A percentile compares a stretch with the other conserved stretches of the same genome.
Conservation (phyloP, 805 yeast genomes). For the Candida coquimbonensis region DNA sequence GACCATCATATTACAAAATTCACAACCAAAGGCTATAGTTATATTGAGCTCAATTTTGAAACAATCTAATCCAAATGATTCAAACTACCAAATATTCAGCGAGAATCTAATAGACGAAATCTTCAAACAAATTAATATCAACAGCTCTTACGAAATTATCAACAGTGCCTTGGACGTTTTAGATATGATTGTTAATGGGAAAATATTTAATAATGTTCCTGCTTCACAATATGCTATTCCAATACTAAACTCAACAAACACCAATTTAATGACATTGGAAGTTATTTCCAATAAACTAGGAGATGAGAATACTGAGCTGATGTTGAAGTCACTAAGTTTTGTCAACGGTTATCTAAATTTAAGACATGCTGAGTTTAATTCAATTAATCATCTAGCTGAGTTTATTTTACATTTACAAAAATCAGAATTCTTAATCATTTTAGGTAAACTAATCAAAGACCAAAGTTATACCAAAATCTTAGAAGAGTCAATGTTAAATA, state of each 20-base stretch:
- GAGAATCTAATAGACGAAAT: conserved; percentile 33
- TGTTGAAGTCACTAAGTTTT: conserved; percentile 15
- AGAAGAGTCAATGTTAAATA: conserved; percentile 7
- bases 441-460: conserved; percentile 35
- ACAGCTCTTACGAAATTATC: conserved; percentile 31
- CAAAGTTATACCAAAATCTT: conserved; percentile 13
- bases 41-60: conserved; percentile 48
- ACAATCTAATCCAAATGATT: conserved; percentile 33
- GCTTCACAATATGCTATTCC: conserved; percentile 12
- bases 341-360: conserved; percentile 15
- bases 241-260: conserved; percentile 13
- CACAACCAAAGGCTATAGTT: conserved; percentile 43
- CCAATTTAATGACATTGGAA: conserved; percentile 12
- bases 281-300: conserved; percentile 14
- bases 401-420: conserved; percentile 41
- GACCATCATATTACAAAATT: conserved; percentile 34
- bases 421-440: conserved; percentile 37
- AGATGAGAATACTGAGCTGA: conserved; percentile 19
- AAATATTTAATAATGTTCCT: conserved; percentile 14
- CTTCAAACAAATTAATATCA: conserved; percentile 33
- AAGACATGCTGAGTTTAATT: conserved; percentile 15
- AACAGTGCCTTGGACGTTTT: conserved; percentile 37
- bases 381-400: conserved; percentile 28
- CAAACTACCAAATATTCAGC: conserved; percentile 31
- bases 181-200: conserved; percentile 16